Conservation (phyloP, 2,329 filamentous ascomycete species). For the Ascocoryne sarcoides region DNA sequence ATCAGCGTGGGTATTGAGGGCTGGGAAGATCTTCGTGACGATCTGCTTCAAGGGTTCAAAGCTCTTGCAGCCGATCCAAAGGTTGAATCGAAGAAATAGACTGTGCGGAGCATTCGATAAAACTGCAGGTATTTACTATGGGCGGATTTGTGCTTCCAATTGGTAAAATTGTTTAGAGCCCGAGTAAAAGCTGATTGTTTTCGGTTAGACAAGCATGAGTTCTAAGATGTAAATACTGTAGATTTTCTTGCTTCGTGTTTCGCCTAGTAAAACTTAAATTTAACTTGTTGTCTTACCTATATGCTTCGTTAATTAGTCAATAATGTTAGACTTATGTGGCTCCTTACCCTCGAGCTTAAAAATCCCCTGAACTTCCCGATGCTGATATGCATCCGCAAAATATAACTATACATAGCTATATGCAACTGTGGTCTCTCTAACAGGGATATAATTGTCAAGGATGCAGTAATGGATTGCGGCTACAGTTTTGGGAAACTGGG, state of each 20-base stretch:
- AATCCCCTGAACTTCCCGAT: no score
- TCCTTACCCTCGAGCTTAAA: no score
- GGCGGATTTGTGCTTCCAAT: not conserved
- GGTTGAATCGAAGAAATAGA: not conserved
- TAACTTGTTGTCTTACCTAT: no score
- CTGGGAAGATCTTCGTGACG: constrained; percentile 72
- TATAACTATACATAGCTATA: no score
- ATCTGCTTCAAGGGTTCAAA: constrained; percentile 60
- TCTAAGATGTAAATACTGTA: not conserved
- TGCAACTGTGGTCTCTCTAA: no score
- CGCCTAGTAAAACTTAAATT: no score
- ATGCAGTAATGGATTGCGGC: no score
- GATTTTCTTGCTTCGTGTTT: not conserved
- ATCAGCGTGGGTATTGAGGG: constrained; percentile 83
- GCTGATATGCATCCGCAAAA: no score
- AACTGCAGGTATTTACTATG: not conserved
- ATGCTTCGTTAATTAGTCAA: no score
- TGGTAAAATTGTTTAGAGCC: not conserved
- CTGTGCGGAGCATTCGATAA: not conserved
- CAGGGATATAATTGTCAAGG: no score
- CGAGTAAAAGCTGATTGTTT: not conserved
- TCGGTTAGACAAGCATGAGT: not conserved
- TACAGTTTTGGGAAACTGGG: no score
- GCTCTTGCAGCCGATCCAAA: constrained; percentile 8
- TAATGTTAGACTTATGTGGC: no score